phyloP scores from a whole-genome alignment of 345 rosid genomes.

The Brassica juncea region DNA sequence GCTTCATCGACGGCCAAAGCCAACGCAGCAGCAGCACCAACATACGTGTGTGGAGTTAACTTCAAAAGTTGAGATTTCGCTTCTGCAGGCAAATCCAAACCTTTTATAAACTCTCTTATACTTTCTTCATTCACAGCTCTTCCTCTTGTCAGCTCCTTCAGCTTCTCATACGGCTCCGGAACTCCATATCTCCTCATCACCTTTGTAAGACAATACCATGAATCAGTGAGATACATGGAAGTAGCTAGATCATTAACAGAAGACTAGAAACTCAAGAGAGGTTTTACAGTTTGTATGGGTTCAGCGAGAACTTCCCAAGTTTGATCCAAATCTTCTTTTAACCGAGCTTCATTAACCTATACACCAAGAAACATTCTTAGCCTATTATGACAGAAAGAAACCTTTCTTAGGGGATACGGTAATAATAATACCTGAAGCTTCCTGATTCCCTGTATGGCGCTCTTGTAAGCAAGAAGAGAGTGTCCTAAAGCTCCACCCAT shows the following conservation, averaged over 20 bases:
- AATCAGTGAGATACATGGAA: not conserved
- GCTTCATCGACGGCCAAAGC: slow-evolving; percentile 54
- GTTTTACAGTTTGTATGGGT: slow-evolving; percentile 81
- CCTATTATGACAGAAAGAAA: not conserved
- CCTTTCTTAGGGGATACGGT: not conserved
- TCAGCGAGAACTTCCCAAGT: slow-evolving; percentile 98
- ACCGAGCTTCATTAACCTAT: slow-evolving; percentile 78
- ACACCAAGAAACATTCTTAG: slow-evolving; percentile 21
- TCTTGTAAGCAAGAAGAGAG: slow-evolving; percentile 94
- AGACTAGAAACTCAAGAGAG: slow-evolving; percentile 11
- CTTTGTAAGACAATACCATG: slow-evolving; percentile 32
- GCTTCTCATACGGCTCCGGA: slow-evolving; percentile 93
- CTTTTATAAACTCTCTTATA: slow-evolving; percentile 64
- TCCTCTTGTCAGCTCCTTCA: slow-evolving; percentile 91
- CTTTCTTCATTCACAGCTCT: slow-evolving; percentile 75
- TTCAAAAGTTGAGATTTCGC: slow-evolving; percentile 64
- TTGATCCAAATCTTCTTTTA: slow-evolving; percentile 78
- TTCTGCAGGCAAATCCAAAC: slow-evolving; percentile 71
- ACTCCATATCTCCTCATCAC: slow-evolving; percentile 95
- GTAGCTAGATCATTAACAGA: not conserved
- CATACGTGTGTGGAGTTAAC: slow-evolving; percentile 71
- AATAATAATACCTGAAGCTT: slow-evolving; percentile 73
- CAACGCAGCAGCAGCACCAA: slow-evolving; percentile 77
- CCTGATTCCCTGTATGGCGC: slow-evolving; percentile 77
- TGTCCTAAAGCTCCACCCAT: slow-evolving; percentile 94